Evolutionary conservation across 2,329 filamentous ascomycete genomes (phyloP), one percentile per base, ranked within the genome.

Genomic region (Colletotrichum tropicicola): DNA sequence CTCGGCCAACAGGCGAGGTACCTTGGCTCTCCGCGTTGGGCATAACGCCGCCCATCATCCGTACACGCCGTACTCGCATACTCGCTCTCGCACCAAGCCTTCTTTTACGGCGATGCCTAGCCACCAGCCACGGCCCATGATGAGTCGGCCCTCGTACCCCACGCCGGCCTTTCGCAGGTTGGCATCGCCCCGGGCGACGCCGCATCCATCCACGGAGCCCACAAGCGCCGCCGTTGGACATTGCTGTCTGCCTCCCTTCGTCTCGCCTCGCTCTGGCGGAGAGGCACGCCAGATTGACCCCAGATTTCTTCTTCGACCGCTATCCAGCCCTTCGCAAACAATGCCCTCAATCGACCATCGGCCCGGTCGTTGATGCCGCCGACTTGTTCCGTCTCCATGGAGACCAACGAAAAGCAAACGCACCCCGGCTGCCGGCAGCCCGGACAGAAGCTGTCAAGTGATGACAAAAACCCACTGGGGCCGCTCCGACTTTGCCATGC

Each of bases 111-210:
- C 49, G 61, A 45, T 65, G 61, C 61, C 61, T 61, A 59, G 15
- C 25, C 47, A 47, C 57, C 57, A 61, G 49, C 62, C 49, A 65
- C 48, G 51, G 32, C 55, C n/a, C 62, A 44, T 65, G 57, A 61
- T 65, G 62, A 55, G 21, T 55, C 44, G 44, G 49, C 49, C 30
- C 44, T 15, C 49, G 30, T 45, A 58, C 51, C 37, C 49, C 44
- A 61, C 57, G 51, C 39, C 57, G 49, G 44, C 21, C 44, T 39
- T 37, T 45, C 43, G 35, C 44, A 35, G 55, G 39, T 48, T n/a
- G 15, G 30, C 57, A 61, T 61, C 48, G 57, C 49, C 49, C 62
- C 43, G 62, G 62, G 61, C 49, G 56, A 61, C 28, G 57, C 52
- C 25, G 55, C n/a, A 43, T 19, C 23, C 32, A 43, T 21, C 37